Evolutionary conservation across 352 stramenopile species (phyloP).

Genomic region (Pythium brachiatum): DNA sequence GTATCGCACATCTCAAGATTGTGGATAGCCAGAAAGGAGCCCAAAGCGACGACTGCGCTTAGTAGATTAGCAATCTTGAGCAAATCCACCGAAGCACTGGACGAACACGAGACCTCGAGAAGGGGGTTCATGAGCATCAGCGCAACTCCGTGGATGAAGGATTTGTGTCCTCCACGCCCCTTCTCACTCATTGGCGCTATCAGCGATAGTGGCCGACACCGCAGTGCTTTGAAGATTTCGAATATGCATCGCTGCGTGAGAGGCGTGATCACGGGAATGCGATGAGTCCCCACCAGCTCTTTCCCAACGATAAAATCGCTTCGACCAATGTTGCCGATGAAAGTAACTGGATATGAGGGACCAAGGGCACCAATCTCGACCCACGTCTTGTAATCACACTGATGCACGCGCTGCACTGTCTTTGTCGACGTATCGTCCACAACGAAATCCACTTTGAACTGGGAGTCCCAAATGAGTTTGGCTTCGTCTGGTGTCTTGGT

Average conservation of each 20-base stretch:
- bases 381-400: slow-evolving; percentile 8
- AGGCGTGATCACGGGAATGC: slow-evolving; percentile 37
- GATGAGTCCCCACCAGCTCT: slow-evolving; percentile 42
- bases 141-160: slow-evolving; percentile 23
- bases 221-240: slow-evolving; percentile 43
- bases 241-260: slow-evolving; percentile 54
- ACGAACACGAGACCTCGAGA: slow-evolving; percentile 26
- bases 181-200: slow-evolving; percentile 18
- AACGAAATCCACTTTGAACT: slow-evolving; percentile 22
- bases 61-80: neutral
- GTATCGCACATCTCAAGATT: neutral
- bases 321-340: slow-evolving; percentile 33
- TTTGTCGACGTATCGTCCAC: slow-evolving; percentile 19
- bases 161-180: slow-evolving; percentile 1
- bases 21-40: slow-evolving; percentile 4
- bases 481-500: neutral
- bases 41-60: slow-evolving; percentile 4
- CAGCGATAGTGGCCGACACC: slow-evolving; percentile 29
- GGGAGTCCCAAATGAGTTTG: slow-evolving; percentile 13
- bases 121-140: slow-evolving; percentile 39
- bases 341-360: slow-evolving; percentile 14
- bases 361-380: slow-evolving; percentile 9
- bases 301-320: slow-evolving; percentile 41
- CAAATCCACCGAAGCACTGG: neutral
- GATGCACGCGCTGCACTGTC: neutral